Evolutionary conservation across 176 grass and related monocot species (phyloP), one percentile per base, ranked within the genome.

Genomic region (Lolium multiflorum): DNA sequence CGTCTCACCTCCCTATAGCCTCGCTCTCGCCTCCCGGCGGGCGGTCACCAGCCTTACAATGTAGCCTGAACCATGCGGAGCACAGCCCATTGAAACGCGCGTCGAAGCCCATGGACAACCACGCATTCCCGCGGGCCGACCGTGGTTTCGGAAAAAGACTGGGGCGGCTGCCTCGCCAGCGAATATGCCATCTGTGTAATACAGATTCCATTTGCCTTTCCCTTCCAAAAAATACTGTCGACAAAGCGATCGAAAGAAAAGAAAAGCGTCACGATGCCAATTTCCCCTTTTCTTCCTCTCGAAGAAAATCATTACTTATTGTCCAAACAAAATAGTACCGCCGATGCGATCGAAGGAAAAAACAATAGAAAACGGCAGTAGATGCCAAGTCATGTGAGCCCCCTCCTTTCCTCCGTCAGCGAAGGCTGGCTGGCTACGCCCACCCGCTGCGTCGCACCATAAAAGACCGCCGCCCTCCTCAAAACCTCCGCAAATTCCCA

Each of bases 401-500:
- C 51, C 51, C 74, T 57, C 11, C 26, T 20, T 48, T 77, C 4
- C 10, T 57, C 54, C 52, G 75, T 55, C 35, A 12, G 22, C 18
- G 1, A 78, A 78, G 10, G 75, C 75, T 17, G 17, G 75, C 75
- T 17, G 17, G 56, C 56, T 58, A 59, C 74, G 75, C 28, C 5
- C 17, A 77, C 15, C 69, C 15, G 25, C 74, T 35, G 51, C 4
- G 50, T 13, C 7, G 18, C 10, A 37, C 75, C 18, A 41, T 60
- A 59, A 80, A 46, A 48, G 7, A 2, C 5, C 37, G 1, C 56
- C 9, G 4, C 56, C 8, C 18, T 21, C 56, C 57, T 79, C 31
- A 63, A 63, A 79, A 79, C 77, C 57, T 63, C 77, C n/a, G 77
- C 21, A 22, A 60, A 79, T 47, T 79, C 57, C 77, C 7, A 54